These are phyloP conservation scores for Neonectria faginata DNA, from an alignment of 2,329 filamentous ascomycete genomes.

Conservation along the genomic window DNA sequence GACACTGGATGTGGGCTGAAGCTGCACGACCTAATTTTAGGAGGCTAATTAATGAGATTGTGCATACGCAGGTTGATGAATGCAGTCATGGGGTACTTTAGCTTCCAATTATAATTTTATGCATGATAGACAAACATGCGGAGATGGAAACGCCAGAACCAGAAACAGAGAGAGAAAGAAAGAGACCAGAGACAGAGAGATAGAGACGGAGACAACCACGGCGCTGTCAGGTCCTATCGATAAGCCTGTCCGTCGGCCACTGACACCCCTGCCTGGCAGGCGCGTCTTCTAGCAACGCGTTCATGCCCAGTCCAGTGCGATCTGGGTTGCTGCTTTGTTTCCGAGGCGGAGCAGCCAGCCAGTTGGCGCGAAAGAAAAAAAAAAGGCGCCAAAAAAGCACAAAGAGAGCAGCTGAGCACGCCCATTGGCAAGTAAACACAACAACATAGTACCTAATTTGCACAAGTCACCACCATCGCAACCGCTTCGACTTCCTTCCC, in stretches of 20 bases:
- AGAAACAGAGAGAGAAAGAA: too few species aligned
- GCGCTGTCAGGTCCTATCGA: not conserved
- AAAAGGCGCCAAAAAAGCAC: slow-evolving; percentile 16
- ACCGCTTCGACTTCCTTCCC: slow-evolving; percentile 17
- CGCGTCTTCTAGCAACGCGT: slow-evolving; percentile 14
- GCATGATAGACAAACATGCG: not conserved
- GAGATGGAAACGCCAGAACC: not conserved
- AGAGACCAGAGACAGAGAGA: not conserved
- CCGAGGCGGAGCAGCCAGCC: slow-evolving; percentile 1
- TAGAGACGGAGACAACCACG: not conserved
- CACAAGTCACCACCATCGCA: slow-evolving; percentile 27
- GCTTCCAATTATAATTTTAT: not conserved
- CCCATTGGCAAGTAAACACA: slow-evolving; percentile 38
- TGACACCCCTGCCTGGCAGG: not conserved
- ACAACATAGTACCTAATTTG: slow-evolving; percentile 14
- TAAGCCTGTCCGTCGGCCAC: not conserved
- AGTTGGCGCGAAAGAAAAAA: not conserved
- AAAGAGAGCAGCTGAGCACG: slow-evolving; percentile 13
- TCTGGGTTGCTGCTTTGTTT: not conserved
- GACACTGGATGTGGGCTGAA: not conserved
- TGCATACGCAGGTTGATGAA: not conserved
- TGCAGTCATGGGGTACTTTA: not conserved
- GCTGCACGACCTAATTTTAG: not conserved
- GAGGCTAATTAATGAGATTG: not conserved
- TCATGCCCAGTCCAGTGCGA: not conserved